Conservation (phyloP, 352 stramenopile genomes). For the Blastocystis sp. region DNA sequence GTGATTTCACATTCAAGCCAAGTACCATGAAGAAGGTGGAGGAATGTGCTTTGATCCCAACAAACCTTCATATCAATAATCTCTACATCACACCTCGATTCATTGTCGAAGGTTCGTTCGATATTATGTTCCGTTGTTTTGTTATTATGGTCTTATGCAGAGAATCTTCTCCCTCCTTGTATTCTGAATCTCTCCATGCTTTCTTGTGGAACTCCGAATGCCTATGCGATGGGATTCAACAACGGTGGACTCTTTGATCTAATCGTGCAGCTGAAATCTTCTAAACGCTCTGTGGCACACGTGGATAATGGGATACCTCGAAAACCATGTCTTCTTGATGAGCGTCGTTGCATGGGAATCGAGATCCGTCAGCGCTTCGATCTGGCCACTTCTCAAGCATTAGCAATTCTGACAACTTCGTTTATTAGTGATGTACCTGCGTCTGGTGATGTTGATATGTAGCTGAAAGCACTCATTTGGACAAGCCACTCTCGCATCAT, state of each 20-base stretch:
- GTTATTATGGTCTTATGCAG: background rate
- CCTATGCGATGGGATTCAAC: conserved; percentile 1
- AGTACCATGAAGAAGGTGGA: conserved; percentile 57
- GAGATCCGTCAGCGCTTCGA: conserved; percentile 42
- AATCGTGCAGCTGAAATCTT: background rate
- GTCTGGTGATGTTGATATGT: background rate
- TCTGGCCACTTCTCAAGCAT: conserved; percentile 5
- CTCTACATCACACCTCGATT: background rate
- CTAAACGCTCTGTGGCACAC: background rate
- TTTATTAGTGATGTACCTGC: conserved; percentile 20
- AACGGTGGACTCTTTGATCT: conserved; percentile 9
- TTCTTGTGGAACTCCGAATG: conserved; percentile 37
- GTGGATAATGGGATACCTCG: background rate
- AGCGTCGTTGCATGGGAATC: background rate
- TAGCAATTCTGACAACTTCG: conserved; percentile 22
- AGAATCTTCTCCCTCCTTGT: background rate
- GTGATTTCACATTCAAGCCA: conserved; percentile 40
- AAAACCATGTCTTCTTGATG: background rate
- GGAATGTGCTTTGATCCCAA: conserved; percentile 8
- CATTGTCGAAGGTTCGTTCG: background rate
- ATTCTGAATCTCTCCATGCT: conserved; percentile 3
- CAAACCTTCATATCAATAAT: conserved; percentile 56
- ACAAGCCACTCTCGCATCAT: background rate
- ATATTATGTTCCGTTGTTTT: background rate
- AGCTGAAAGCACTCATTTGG: background rate